These are phyloP conservation scores for Meyerozyma sp. DNA, from an alignment of 1,139 yeast genomes.

Conservation along the genomic window DNA sequence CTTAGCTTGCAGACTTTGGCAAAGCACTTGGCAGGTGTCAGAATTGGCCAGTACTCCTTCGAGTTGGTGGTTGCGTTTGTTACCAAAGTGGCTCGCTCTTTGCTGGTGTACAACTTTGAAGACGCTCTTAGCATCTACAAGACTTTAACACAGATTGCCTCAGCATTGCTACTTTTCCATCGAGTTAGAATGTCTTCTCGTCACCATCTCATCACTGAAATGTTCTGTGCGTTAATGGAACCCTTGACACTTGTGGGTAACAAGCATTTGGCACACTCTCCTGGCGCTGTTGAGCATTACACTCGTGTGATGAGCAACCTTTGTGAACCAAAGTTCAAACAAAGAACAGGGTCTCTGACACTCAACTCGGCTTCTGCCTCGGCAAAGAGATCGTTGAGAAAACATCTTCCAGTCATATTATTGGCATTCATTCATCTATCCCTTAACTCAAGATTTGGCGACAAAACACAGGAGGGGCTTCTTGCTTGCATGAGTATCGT, in stretches of 20 bases:
- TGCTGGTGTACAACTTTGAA: slow-evolving; percentile 2
- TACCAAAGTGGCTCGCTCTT: slow-evolving; percentile 16
- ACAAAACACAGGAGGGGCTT: slow-evolving; percentile 46
- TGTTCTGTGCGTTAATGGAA: slow-evolving; percentile 45
- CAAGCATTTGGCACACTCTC: slow-evolving; percentile 13
- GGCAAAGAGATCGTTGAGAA: slow-evolving; percentile 57
- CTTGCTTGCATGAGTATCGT: slow-evolving; percentile 55
- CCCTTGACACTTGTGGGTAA: slow-evolving; percentile 28
- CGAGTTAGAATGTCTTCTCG: slow-evolving; percentile 67
- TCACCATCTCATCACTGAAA: slow-evolving; percentile 56
- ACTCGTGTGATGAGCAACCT: slow-evolving; percentile 60
- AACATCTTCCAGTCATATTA: slow-evolving; percentile 57
- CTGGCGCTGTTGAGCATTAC: slow-evolving; percentile 38
- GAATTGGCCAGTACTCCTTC: slow-evolving; percentile 57
- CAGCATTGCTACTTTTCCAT: slow-evolving; percentile 59
- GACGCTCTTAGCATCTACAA: slow-evolving; percentile 22
- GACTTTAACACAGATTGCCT: slow-evolving; percentile 38
- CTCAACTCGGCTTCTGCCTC: slow-evolving; percentile 53
- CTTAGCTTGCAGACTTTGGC: neutral
- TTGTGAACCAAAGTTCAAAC: slow-evolving; percentile 57
- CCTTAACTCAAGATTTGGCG: slow-evolving; percentile 45
- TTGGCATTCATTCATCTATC: slow-evolving; percentile 49
- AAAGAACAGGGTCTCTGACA: slow-evolving; percentile 16
- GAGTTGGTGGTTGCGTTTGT: slow-evolving; percentile 46
- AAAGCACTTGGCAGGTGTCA: neutral